A percentile compares a stretch with the other conserved stretches of the same genome.
These are phyloP conservation scores for Sporothrix curviconia DNA, from an alignment of 2,329 filamentous ascomycete genomes.

Conservation along the genomic window DNA sequence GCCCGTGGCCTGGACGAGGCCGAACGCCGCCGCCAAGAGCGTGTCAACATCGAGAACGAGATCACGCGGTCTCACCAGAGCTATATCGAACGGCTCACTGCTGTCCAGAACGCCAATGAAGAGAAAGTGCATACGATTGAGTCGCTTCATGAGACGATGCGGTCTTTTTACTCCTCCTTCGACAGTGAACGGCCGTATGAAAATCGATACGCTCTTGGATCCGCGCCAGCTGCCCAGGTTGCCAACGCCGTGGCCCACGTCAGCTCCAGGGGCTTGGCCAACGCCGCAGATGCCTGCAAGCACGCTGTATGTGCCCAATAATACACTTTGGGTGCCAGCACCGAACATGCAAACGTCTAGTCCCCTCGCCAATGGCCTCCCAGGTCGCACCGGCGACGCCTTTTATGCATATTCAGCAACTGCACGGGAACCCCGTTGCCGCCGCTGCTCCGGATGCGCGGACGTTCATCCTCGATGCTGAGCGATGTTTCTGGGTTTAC, in stretches of 20 bases:
- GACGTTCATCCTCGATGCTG: constrained; percentile 60
- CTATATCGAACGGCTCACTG: constrained; percentile 34
- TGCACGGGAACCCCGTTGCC: not conserved
- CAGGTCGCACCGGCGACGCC: constrained; percentile 20
- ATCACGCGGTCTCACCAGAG: constrained; percentile 40
- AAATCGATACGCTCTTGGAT: constrained; percentile 21
- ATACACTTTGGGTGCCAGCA: constrained; percentile 2
- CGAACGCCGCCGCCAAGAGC: constrained; percentile 50
- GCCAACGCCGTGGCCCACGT: not conserved
- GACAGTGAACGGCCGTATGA: constrained; percentile 35
- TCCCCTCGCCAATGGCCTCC: constrained; percentile 12
- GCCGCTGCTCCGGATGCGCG: constrained; percentile 36
- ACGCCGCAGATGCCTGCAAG: constrained; percentile 12
- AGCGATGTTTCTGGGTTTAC: constrained; percentile 62
- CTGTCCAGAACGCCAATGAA: constrained; percentile 30
- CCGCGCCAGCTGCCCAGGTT: not conserved
- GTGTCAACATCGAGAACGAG: constrained; percentile 41
- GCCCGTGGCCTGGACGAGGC: constrained; percentile 58
- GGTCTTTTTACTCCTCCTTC: constrained; percentile 37
- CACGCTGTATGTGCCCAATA: not conserved
- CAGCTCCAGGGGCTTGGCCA: constrained; percentile 7
- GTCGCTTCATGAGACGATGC: constrained; percentile 30
- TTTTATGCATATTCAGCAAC: constrained; percentile 25
- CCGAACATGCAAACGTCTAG: not conserved
- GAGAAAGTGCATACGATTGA: constrained; percentile 36